phyloP scores from a whole-genome alignment of 768 basidiomycete genomes.

The Hortiboletus flavorubellus region DNA sequence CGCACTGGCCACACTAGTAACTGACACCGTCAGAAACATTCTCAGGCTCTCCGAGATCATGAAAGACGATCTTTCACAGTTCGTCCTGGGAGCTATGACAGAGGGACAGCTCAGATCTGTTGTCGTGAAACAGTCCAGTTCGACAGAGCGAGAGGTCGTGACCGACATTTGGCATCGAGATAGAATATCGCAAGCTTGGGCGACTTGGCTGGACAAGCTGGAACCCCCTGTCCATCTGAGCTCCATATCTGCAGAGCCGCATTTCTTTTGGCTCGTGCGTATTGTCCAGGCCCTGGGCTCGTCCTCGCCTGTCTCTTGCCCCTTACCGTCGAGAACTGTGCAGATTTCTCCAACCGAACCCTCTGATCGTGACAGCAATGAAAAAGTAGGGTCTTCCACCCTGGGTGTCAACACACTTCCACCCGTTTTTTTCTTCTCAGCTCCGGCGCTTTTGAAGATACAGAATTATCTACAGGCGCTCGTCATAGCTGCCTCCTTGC shows the following conservation, averaged over 20 bases:
- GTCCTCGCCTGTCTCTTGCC: slow-evolving; percentile 38
- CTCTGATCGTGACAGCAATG: not conserved
- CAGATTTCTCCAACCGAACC: slow-evolving; percentile 3
- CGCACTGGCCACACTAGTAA: slow-evolving; percentile 46
- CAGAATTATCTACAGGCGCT: slow-evolving; percentile 75
- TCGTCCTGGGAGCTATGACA: slow-evolving; percentile 62
- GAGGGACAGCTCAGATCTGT: slow-evolving; percentile 54
- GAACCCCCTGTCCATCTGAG: slow-evolving; percentile 4
- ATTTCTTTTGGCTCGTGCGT: slow-evolving; percentile 44
- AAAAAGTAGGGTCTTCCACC: not conserved
- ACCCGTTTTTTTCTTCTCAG: slow-evolving; percentile 61
- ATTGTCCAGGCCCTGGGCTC: slow-evolving; percentile 45
- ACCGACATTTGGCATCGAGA: slow-evolving; percentile 46
- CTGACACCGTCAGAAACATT: slow-evolving; percentile 45
- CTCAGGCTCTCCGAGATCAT: slow-evolving; percentile 57
- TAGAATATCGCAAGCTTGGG: slow-evolving; percentile 23
- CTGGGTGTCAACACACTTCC: slow-evolving; percentile 47
- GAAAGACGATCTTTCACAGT: slow-evolving; percentile 65
- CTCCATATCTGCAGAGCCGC: slow-evolving; percentile 13
- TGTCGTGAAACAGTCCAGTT: slow-evolving; percentile 50
- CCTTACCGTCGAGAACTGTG: slow-evolving; percentile 27
- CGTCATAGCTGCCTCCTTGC: slow-evolving; percentile 59
- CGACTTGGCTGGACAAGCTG: slow-evolving; percentile 20
- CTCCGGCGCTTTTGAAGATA: slow-evolving; percentile 49
- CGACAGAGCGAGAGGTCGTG: slow-evolving; percentile 52